Percentiles rank a stretch among this genome's conserved stretches.
phyloP scores from a whole-genome alignment of 176 grass and related monocot species.

The Thinopyrum elongatum region DNA sequence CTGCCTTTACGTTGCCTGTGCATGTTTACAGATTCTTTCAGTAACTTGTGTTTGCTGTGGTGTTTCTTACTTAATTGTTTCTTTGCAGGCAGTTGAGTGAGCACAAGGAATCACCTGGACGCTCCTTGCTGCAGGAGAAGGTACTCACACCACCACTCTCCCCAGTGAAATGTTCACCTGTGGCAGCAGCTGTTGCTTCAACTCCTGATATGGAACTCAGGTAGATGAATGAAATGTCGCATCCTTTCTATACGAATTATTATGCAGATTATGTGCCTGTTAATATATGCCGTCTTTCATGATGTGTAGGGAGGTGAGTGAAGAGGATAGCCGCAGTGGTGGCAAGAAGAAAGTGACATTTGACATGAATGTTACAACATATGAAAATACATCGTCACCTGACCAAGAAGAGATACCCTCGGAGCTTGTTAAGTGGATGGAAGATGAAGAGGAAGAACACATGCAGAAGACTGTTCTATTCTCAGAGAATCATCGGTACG shows the following conservation, averaged over 20 bases:
- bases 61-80: constrained; percentile 22
- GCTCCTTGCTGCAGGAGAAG: constrained; percentile 19
- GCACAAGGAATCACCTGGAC: neutral
- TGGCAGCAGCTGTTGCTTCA: constrained; percentile 9
- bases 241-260: neutral
- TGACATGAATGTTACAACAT: constrained; percentile 68
- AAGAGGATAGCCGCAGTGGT: constrained; percentile 45
- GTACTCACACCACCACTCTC: constrained; percentile 4
- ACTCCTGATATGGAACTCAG: constrained; percentile 25
- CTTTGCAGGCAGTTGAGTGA: constrained; percentile 20
- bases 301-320: constrained; percentile 48
- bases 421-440: neutral
- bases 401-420: constrained; percentile 44
- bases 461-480: constrained; percentile 17
- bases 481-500: constrained; percentile 75
- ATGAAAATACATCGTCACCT: constrained; percentile 34
- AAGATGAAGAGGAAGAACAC: constrained; percentile 18
- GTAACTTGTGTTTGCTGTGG: neutral
- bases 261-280: constrained; percentile 6
- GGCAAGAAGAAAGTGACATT: constrained; percentile 88
- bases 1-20: no score
- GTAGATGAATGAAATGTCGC: constrained; percentile 14
- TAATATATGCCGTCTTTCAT: constrained; percentile 22
- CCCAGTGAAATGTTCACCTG: constrained; percentile 14
- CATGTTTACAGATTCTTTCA: no score